Percentiles rank a stretch among this genome's conserved stretches.
These are phyloP conservation scores for Plasmodium relictum DNA, from an alignment of 169 alveolate species.

Conservation along the genomic window DNA sequence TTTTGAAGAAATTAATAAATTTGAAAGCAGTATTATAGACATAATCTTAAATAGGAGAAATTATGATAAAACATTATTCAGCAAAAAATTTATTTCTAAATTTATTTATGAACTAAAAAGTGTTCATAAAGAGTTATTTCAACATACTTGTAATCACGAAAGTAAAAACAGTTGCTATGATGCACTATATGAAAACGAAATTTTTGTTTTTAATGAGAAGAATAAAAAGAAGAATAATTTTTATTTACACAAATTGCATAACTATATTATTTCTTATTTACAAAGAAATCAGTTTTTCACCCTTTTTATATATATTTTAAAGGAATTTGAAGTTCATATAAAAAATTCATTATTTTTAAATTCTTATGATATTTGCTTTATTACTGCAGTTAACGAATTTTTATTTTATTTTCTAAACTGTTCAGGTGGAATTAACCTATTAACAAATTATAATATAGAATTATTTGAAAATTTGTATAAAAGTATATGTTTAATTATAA, in stretches of 20 bases:
- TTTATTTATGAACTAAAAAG: constrained; percentile 49
- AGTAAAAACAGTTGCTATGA: constrained; percentile 78
- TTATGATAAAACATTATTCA: constrained; percentile 24
- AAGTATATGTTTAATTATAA: constrained; percentile 73
- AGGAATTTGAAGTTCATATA: constrained; percentile 68
- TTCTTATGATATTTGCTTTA: constrained; percentile 73
- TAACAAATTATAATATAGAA: constrained; percentile 38
- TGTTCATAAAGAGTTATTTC: constrained; percentile 74
- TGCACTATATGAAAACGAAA: constrained; percentile 60
- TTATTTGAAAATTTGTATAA: constrained; percentile 44
- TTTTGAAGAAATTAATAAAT: constrained; percentile 31
- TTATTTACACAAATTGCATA: constrained; percentile 67
- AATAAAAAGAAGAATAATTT: constrained; percentile 27
- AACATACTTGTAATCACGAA: constrained; percentile 61
- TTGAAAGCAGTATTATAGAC: constrained; percentile 25
- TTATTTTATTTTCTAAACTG: constrained; percentile 73
- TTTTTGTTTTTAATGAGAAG: constrained; percentile 48
- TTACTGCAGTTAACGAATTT: constrained; percentile 71
- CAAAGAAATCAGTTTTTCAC: constrained; percentile 55
- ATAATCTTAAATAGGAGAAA: constrained; percentile 20
- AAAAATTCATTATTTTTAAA: constrained; percentile 48
- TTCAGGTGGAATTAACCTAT: constrained; percentile 77
- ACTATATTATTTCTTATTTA: constrained; percentile 59
- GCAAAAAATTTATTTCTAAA: constrained; percentile 11
- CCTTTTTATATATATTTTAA: constrained; percentile 63